Base-by-base conservation (phyloP, 768 basidiomycete species). In the Strobilomyces echinocephalus region DNA sequence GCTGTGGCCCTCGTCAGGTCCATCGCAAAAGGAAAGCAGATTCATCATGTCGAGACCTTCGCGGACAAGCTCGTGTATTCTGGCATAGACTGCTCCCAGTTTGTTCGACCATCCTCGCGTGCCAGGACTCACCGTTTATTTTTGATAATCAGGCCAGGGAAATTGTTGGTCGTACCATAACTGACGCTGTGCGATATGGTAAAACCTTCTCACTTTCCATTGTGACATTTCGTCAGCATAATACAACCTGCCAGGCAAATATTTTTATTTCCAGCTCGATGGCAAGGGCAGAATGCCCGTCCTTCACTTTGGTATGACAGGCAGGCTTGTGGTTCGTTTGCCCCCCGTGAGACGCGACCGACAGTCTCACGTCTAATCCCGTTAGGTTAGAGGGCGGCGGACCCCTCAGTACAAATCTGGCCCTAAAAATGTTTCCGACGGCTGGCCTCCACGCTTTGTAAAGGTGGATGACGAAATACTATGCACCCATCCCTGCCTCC, bases 271-370 rank as follows among this genome's bases (percentile, higher is more conserved):
- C 11, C 75, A 77, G 41, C 74, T 91, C 3, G 77, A 80, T 30
- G 86, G 85, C 8, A 54, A 71, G 14, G 87, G 86, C 0, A 74
- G 73, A 61, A 65, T 79, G 57, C 88, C 88, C 4, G 83, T 90
- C 3, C 69, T 90, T 45, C 88, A 91, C 63, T 88, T 91, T 59
- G 89, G 88, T 2, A 91, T 91, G 89, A 90, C 88, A 1, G 88
- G 88, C n/a, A 86, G 83, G 81, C 73, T 91, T 33, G 83, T 85
- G 72, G 85, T 82, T 48, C 33, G 65, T 40, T 18, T 9, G 0
- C 21, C 9, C 28, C 15, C 31, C 28, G 36, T 47, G 54, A 20
- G 21, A 24, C 8, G 6, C 14, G 12, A 16, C 20, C 20, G 3
- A 2, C 9, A 21, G 41, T 46, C 24, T 31, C 43, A 38, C 41